phyloP scores from a whole-genome alignment of 768 basidiomycete genomes.

The Suillus weaverae region DNA sequence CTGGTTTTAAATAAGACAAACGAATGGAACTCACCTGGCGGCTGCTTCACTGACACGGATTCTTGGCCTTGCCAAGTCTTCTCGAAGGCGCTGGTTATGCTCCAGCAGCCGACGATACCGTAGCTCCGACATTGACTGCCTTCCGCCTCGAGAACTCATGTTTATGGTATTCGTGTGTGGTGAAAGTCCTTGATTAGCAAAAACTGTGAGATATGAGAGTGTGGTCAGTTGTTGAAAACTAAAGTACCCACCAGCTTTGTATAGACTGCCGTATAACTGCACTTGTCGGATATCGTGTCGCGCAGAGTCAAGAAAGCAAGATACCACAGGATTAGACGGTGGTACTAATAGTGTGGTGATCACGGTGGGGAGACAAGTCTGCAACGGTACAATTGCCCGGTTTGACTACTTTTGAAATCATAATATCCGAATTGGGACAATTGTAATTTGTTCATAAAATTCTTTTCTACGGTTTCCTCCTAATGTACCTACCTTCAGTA shows the following conservation, averaged over 20 bases:
- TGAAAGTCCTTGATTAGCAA: conserved; percentile 1
- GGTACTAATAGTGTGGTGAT: not conserved
- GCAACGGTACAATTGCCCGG: conserved; percentile 4
- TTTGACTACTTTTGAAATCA: conserved; percentile 4
- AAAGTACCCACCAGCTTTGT: conserved; percentile 1
- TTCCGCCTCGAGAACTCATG: conserved; percentile 65
- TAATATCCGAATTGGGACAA: not conserved
- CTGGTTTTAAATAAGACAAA: conserved; percentile 8
- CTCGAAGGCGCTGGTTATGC: conserved; percentile 70
- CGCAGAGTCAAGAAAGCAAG: not conserved
- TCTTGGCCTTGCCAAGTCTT: conserved; percentile 71
- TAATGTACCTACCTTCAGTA: not conserved
- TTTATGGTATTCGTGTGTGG: conserved; percentile 13
- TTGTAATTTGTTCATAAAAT: conserved; percentile 2
- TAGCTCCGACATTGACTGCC: conserved; percentile 78
- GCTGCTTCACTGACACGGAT: conserved; percentile 74
- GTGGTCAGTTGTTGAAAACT: not conserved
- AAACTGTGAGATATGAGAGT: conserved; percentile 9
- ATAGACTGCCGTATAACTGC: not conserved
- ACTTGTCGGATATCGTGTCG: not conserved
- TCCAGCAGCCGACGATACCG: conserved; percentile 77
- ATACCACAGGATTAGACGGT: conserved; percentile 2
- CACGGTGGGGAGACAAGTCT: conserved; percentile 6
- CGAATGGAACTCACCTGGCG: conserved; percentile 44
- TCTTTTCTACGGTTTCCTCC: not conserved